Evolutionary conservation across 2,329 filamentous ascomycete genomes (phyloP), one percentile per base, ranked within the genome.

Genomic region (Rachicladosporium sp.): DNA sequence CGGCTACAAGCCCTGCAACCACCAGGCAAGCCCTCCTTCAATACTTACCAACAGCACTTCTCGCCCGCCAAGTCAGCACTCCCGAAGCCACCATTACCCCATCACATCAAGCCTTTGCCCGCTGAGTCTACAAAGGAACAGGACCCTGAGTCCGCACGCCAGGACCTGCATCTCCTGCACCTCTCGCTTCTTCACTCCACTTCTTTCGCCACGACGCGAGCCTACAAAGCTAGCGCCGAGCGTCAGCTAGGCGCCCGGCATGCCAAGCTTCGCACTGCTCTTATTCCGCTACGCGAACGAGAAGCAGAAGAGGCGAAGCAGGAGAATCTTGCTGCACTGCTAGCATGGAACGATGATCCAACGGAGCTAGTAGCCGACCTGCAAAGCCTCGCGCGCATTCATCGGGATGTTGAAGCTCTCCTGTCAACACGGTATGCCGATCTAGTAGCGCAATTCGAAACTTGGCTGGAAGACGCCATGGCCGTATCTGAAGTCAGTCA

Each of bases 41-140:
- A 67, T 35, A 79, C 72, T 1, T 68, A 74, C 31, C 77, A 82
- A 48, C 77, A 82, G 48, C 76, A 81, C 59, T 81, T 74, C 61
- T 78, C 74, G 21, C 78, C 79, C 0, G 72, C 73, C 33, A 80
- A 80, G 51, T 66, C 65, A 3, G 61, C 67, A 6, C 68, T 71
- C 0, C 74, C 78, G 0, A 82, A 82, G 44, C 74, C 77, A 4
- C 63, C 74, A n/a, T 73, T 58, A 9, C 57, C 57, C 4, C 23
- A 27, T 6, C 23, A 27, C 23, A 27, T 27, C 23, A 27, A 27
- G 23, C 23, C 23, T 27, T 8, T 27, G 23, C 23, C 23, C 7
- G 23, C 7, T 27, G 23, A 27, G 23, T 8, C 23, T 27, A 27
- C 23, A 27, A 6, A 27, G 23, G 23, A 27, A 27, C 23, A 27